Conservation (phyloP, 257 asterid genomes). For the Rubia yunnanensis region DNA sequence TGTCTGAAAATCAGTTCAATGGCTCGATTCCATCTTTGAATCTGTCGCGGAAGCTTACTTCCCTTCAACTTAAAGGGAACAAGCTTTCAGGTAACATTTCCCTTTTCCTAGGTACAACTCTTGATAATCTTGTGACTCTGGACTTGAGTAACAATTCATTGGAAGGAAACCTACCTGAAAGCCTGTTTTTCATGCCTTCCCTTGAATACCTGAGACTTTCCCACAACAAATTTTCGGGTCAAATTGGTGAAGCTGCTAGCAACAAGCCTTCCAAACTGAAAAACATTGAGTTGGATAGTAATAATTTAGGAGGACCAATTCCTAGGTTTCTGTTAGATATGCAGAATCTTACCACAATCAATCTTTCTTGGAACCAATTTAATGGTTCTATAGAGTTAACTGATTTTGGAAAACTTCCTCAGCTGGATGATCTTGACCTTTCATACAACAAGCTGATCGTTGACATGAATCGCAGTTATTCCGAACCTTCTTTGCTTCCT, state of each 20-base stretch:
- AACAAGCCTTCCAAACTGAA: conserved; percentile 14
- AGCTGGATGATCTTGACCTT: conserved; percentile 15
- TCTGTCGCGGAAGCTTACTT: conserved; percentile 23
- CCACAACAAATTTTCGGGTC: conserved; percentile 36
- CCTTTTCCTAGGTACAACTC: conserved; percentile 29
- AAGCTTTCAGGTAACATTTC: conserved; percentile 33
- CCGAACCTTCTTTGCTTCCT: conserved; percentile 12
- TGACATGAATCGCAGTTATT: conserved; percentile 5
- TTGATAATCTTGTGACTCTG: conserved; percentile 27
- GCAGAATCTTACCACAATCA: conserved; percentile 21
- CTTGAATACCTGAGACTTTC: conserved; percentile 19
- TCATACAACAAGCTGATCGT: conserved; percentile 21
- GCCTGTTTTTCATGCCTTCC: conserved; percentile 36
- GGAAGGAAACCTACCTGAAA: conserved; percentile 32
- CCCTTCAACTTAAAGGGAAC: conserved; percentile 16
- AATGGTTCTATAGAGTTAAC: conserved; percentile 24
- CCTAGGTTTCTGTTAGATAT: conserved; percentile 38
- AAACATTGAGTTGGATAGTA: conserved; percentile 27
- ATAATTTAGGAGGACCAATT: conserved; percentile 39
- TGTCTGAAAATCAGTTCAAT: conserved; percentile 27
- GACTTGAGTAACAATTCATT: conserved; percentile 33
- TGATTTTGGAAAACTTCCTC: neutral
- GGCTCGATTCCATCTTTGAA: conserved; percentile 44
- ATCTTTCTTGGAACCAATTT: conserved; percentile 38
- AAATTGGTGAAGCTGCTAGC: conserved; percentile 6